phyloP scores from a whole-genome alignment of 2,329 filamentous ascomycete species.

The Colletotrichum sp. region DNA sequence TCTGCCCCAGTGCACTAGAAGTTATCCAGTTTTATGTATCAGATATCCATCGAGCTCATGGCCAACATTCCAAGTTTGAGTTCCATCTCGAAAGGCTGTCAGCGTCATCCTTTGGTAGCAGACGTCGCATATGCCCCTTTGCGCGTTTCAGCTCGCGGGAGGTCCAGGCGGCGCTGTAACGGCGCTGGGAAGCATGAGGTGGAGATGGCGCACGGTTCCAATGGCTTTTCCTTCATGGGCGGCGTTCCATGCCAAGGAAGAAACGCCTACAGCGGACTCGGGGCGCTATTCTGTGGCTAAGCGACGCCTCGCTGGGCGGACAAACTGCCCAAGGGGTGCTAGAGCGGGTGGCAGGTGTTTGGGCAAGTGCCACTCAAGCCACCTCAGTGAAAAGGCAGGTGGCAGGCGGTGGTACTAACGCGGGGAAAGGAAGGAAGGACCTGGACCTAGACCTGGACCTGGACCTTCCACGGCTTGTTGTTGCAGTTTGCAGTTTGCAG shows the following conservation, averaged over 20 bases:
- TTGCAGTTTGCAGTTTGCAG: background rate
- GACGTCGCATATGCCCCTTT: constrained; percentile 6
- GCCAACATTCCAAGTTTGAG: background rate
- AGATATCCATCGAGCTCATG: background rate
- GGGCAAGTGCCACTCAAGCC: background rate
- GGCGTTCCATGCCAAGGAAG: background rate
- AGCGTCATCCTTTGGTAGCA: background rate
- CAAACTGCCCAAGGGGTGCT: background rate
- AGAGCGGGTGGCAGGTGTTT: background rate
- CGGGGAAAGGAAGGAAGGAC: background rate
- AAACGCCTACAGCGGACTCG: background rate
- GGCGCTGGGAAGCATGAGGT: background rate
- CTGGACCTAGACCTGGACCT: background rate
- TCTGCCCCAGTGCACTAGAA: background rate
- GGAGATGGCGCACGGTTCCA: background rate
- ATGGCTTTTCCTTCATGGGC: background rate
- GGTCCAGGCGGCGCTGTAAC: constrained; percentile 11
- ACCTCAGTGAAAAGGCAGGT: background rate
- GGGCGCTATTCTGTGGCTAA: background rate
- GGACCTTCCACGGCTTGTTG: background rate
- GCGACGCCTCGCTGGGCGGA: background rate
- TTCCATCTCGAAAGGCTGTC: background rate
- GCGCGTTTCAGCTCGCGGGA: constrained; percentile 16
- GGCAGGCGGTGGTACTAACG: background rate
- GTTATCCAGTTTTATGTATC: background rate